Evolutionary conservation across 345 rosid species (phyloP), one percentile per base, ranked within the genome.

Genomic region (Clarkia xantiana): DNA sequence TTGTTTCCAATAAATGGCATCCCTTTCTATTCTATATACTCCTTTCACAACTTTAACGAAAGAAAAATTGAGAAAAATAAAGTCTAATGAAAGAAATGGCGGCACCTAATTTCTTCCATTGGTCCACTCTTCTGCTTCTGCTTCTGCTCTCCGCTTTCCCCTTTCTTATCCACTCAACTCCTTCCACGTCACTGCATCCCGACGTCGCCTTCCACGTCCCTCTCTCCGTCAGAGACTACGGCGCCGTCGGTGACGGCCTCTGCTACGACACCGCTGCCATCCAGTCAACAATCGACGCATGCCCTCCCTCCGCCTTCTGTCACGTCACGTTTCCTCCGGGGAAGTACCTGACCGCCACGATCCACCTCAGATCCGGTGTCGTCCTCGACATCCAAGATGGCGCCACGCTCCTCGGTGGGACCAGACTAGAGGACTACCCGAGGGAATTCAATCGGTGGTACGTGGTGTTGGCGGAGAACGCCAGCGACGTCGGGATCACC

Each of bases 221-320:
- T 2, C 45, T 73, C 53, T 73, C 71, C 64, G 85, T 84, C 57
- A 45, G 54, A 16, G 85, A 82, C 68, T 89, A 71, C 75, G 95
- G 97, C 15, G 95, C 95, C 54, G 62, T 46, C 70, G 97, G 91
- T 46, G 82, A 86, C 55, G 94, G 97, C 51, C 13, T 46, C 52
- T 63, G 56, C 69, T 86, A 86, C 81, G 94, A 86, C 60, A 74
- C 95, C 18, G 4, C 43, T 1, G 72, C 91, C 43, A 83, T 90
- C 72, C 97, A 90, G 53, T 58, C 76, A 10, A 70, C 97, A 45
- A 82, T 86, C 47, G 73, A 81, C 66, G 61, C 77, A 66, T 90
- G 94, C 63, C 68, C 69, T 45, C 16, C 60, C 23, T 40, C 69
- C 46, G 45, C 45, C 39, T 1, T 63, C 49, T 90, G 95, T 80